phyloP scores from a whole-genome alignment of 129 eudicot genomes.

The Saposhnikovia divaricata region DNA sequence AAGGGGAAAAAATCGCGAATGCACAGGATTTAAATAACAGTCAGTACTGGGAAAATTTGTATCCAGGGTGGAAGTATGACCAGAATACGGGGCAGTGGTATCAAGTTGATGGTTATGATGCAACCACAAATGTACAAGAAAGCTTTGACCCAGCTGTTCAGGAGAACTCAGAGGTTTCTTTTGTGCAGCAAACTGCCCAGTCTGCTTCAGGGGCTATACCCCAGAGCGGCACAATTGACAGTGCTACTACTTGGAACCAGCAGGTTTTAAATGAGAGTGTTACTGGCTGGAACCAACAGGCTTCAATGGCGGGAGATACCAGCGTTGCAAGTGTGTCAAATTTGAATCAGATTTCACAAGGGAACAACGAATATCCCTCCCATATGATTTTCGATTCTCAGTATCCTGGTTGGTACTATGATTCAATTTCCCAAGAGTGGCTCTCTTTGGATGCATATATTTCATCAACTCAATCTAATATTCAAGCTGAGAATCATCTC shows the following conservation, averaged over 20 bases:
- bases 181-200: slow-evolving; percentile 49
- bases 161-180: slow-evolving; percentile 40
- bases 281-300: slow-evolving; percentile 42
- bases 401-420: slow-evolving; percentile 97
- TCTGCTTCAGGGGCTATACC: slow-evolving; percentile 42
- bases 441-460: slow-evolving; percentile 45
- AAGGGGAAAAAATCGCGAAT: slow-evolving; percentile 26
- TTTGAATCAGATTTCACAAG: slow-evolving; percentile 52
- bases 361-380: slow-evolving; percentile 56
- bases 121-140: slow-evolving; percentile 25
- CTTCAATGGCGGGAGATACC: slow-evolving; percentile 32
- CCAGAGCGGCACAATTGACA: slow-evolving; percentile 37
- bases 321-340: slow-evolving; percentile 29
- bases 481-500: slow-evolving; percentile 31
- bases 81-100: slow-evolving; percentile 74
- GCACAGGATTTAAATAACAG: slow-evolving; percentile 36
- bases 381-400: slow-evolving; percentile 88
- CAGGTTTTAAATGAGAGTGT: slow-evolving; percentile 6
- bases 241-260: slow-evolving; percentile 45
- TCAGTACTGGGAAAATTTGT: slow-evolving; percentile 67
- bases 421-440: slow-evolving; percentile 70
- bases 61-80: slow-evolving; percentile 96
- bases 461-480: slow-evolving; percentile 24
- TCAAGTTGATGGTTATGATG: slow-evolving; percentile 53
- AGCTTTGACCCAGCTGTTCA: slow-evolving; percentile 28